Percentiles rank a stretch among this genome's conserved stretches.
Conservation (phyloP, 257 asterid genomes). For the Parsonsia alboflavescens region DNA sequence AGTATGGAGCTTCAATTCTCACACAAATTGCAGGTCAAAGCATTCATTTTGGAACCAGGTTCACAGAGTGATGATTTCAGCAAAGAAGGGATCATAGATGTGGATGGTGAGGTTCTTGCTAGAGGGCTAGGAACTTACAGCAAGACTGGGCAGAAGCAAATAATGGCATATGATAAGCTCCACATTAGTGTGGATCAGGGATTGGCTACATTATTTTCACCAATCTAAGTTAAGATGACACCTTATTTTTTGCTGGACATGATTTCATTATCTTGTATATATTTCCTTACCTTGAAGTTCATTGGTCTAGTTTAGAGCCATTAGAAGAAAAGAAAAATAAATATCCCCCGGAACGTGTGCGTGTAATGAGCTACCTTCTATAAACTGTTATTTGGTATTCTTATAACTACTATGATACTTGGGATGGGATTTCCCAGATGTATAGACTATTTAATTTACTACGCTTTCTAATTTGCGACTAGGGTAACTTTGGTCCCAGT, state of each 20-base stretch:
- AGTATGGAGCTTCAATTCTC: constrained; percentile 13
- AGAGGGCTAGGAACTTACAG: constrained; percentile 73
- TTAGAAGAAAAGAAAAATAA: neutral
- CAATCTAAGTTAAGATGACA: constrained; percentile 15
- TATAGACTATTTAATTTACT: too few species aligned
- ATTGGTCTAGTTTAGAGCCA: neutral
- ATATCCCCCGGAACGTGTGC: too few species aligned
- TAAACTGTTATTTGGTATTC: neutral
- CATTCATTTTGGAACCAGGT: constrained; percentile 79
- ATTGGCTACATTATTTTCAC: constrained; percentile 79
- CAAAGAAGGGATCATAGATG: constrained; percentile 39
- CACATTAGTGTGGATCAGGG: constrained; percentile 72
- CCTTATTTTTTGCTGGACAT: neutral
- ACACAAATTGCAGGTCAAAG: constrained; percentile 59
- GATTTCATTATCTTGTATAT: neutral
- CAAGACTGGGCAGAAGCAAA: constrained; percentile 53
- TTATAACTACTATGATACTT: too few species aligned
- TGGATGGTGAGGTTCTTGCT: constrained; percentile 61
- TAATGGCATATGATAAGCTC: constrained; percentile 69
- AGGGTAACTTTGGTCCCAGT: too few species aligned
- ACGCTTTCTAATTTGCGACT: too few species aligned
- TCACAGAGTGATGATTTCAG: constrained; percentile 36
- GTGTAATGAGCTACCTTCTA: too few species aligned
- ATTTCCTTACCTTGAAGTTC: neutral
- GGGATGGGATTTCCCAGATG: too few species aligned